These are phyloP conservation scores for Lathyrus aphaca DNA, from an alignment of 306 rosid genomes.

Conservation along the genomic window DNA sequence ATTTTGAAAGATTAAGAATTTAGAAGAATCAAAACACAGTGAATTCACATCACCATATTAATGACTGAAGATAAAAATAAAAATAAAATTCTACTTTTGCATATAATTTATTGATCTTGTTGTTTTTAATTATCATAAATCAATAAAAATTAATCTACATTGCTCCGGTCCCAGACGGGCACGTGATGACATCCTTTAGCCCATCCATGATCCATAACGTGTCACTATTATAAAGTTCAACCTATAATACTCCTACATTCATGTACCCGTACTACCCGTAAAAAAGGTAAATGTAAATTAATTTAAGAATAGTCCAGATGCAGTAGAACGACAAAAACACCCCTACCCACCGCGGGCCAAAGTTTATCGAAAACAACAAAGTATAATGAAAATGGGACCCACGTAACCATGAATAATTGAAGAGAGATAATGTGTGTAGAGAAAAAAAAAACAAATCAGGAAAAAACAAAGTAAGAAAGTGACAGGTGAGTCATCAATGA, in stretches of 20 bases:
- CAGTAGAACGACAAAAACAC: conserved; percentile 17
- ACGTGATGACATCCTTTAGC: conserved; percentile 36
- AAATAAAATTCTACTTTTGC: too few species aligned
- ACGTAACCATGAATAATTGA: not conserved
- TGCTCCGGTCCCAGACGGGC: not conserved
- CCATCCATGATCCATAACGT: conserved; percentile 21
- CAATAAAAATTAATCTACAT: too few species aligned
- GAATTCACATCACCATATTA: too few species aligned
- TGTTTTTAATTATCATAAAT: too few species aligned
- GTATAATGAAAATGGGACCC: conserved; percentile 41
- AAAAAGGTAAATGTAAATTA: too few species aligned
- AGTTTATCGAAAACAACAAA: conserved; percentile 20
- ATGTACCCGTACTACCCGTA: not conserved
- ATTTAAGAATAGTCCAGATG: not conserved
- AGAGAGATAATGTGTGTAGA: conserved; percentile 10
- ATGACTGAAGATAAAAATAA: too few species aligned
- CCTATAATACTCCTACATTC: not conserved
- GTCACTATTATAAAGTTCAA: conserved; percentile 1
- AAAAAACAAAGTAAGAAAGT: not conserved
- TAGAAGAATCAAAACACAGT: too few species aligned
- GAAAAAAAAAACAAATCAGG: not conserved
- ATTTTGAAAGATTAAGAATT: too few species aligned
- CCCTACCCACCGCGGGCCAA: not conserved
- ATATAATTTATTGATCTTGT: too few species aligned
- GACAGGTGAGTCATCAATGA: conserved; percentile 29